Percentiles rank a stretch among this genome's conserved stretches.
phyloP scores from a whole-genome alignment of 106 monocot species.

The Dendrobium nobile region DNA sequence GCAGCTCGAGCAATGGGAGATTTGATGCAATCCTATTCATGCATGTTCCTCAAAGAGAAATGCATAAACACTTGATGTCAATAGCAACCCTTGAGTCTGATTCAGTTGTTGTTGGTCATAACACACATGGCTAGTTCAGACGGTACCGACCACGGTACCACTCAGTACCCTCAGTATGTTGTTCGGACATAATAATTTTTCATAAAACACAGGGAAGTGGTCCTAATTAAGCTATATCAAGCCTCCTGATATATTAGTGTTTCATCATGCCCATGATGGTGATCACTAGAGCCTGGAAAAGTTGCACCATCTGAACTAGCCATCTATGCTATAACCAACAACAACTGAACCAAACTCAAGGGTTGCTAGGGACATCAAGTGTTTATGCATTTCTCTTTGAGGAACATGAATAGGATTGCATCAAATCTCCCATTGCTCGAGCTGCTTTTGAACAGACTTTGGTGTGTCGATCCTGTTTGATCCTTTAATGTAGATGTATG shows the following conservation, averaged over 20 bases:
- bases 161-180: too few species aligned
- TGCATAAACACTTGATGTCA: background rate
- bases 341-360: background rate
- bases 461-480: too few species aligned
- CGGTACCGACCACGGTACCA: too few species aligned
- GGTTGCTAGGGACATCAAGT: background rate
- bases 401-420: background rate
- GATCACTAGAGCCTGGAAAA: conserved; percentile 30
- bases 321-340: background rate
- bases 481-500: background rate
- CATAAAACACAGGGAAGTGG: conserved; percentile 11
- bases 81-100: background rate
- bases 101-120: background rate
- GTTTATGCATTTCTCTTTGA: background rate
- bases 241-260: conserved; percentile 72
- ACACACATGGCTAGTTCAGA: background rate
- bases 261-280: conserved; percentile 49
- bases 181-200: too few species aligned
- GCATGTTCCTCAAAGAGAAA: background rate
- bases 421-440: background rate
- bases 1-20: background rate
- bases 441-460: background rate
- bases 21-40: background rate
- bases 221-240: conserved; percentile 37
- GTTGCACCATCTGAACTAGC: conserved; percentile 13